A percentile compares a stretch with the other conserved stretches of the same genome.
Conservation (phyloP, 2,329 filamentous ascomycete genomes). For the Berkeleyomyces basicola region DNA sequence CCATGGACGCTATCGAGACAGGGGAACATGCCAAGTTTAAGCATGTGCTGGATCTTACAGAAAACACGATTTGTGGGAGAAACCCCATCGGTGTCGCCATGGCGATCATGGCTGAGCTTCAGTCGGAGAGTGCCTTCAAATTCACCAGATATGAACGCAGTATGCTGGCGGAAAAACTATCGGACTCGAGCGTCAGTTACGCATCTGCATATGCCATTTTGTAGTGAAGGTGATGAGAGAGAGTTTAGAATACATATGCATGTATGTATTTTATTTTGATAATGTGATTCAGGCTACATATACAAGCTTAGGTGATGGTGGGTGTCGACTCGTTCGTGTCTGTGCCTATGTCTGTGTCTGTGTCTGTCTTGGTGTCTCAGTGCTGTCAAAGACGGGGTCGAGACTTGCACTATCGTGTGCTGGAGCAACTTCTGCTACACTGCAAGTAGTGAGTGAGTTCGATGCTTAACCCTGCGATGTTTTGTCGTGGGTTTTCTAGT, state of each 20-base stretch:
- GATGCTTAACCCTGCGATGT: not conserved
- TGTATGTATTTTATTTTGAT: too few species aligned
- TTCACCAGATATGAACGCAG: constrained; percentile 83
- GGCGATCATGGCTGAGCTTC: constrained; percentile 61
- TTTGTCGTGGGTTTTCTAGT: not conserved
- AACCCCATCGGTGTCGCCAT: constrained; percentile 90
- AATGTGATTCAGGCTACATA: not conserved
- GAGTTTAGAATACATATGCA: too few species aligned
- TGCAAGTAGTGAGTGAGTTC: not conserved
- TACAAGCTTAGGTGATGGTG: not conserved
- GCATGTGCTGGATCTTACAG: constrained; percentile 49
- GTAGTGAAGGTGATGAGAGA: not conserved
- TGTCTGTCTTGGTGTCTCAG: not conserved
- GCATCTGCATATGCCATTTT: constrained; percentile 64
- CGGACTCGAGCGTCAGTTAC: constrained; percentile 85
- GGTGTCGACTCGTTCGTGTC: not conserved
- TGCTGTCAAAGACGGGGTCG: not conserved
- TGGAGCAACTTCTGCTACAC: not conserved
- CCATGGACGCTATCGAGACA: constrained; percentile 70
- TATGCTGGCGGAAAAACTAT: constrained; percentile 47
- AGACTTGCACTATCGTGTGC: not conserved
- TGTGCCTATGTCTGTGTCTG: not conserved
- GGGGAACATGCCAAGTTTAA: constrained; percentile 58
- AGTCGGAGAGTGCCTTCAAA: constrained; percentile 42
- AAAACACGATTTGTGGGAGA: constrained; percentile 84